These are phyloP conservation scores for Hevea brasiliensis DNA, from an alignment of 345 rosid genomes.

Conservation along the genomic window DNA sequence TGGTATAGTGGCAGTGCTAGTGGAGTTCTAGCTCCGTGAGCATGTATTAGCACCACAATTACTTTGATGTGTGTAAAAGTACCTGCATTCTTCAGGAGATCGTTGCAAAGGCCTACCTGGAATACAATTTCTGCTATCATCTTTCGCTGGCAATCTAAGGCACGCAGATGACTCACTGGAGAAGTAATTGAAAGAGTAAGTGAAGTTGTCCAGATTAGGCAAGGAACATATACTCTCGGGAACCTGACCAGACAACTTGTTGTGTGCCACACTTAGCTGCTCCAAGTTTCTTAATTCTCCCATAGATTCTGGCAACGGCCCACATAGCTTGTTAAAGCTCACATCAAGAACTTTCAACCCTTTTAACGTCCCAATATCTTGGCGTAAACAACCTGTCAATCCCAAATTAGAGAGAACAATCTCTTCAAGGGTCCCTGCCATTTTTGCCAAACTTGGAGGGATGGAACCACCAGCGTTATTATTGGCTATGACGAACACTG, in stretches of 20 bases:
- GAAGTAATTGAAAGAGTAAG: slow-evolving; percentile 64
- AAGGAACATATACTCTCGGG: slow-evolving; percentile 63
- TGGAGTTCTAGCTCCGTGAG: slow-evolving; percentile 28
- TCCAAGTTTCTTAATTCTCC: slow-evolving; percentile 63
- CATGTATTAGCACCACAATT: slow-evolving; percentile 49
- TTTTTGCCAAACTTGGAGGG: slow-evolving; percentile 58
- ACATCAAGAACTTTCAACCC: slow-evolving; percentile 63
- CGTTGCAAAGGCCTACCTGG: slow-evolving; percentile 58
- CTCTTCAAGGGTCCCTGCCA: slow-evolving; percentile 61
- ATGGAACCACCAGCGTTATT: slow-evolving; percentile 58
- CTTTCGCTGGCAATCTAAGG: slow-evolving; percentile 41
- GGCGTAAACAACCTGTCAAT: slow-evolving; percentile 62
- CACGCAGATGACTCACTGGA: slow-evolving; percentile 57
- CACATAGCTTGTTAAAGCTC: slow-evolving; percentile 58
- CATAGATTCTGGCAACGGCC: slow-evolving; percentile 58
- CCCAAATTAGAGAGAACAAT: slow-evolving; percentile 47
- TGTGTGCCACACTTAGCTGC: slow-evolving; percentile 67
- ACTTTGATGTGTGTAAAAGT: slow-evolving; percentile 44
- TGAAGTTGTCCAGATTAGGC: slow-evolving; percentile 70
- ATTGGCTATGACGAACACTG: slow-evolving; percentile 73
- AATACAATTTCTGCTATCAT: slow-evolving; percentile 65
- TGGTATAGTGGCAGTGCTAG: slow-evolving; percentile 1
- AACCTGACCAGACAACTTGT: slow-evolving; percentile 57
- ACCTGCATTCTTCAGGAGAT: slow-evolving; percentile 53
- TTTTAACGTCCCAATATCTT: slow-evolving; percentile 53